A percentile compares a stretch with the other conserved stretches of the same genome.
phyloP scores from a whole-genome alignment of 257 asterid species.

The Eustoma russellianum region DNA sequence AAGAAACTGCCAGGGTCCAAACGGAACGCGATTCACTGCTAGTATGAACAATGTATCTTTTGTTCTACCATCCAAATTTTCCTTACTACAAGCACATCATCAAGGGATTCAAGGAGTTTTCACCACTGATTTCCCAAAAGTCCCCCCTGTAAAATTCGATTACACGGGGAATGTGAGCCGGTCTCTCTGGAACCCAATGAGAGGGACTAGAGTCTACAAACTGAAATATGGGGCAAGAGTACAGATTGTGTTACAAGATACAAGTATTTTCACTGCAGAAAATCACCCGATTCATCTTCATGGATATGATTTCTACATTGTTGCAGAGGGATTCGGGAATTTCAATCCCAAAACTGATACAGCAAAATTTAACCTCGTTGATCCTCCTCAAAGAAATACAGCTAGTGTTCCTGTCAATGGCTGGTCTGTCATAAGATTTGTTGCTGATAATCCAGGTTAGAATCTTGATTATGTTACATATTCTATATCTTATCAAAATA shows the following conservation, averaged over 20 bases:
- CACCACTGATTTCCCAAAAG: conserved; percentile 66
- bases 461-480: too few relatives aligned
- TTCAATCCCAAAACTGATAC: conserved; percentile 55
- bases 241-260: conserved; percentile 77
- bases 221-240: conserved; percentile 62
- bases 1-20: conserved; percentile 74
- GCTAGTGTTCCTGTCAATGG: conserved; percentile 81
- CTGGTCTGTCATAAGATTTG: conserved; percentile 85
- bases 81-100: conserved; percentile 70
- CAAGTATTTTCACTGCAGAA: conserved; percentile 69
- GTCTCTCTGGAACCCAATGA: conserved; percentile 61
- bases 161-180: conserved; percentile 86
- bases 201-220: conserved; percentile 51
- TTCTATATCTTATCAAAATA: too few relatives aligned
- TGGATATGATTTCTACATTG: conserved; percentile 72
- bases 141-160: conserved; percentile 53
- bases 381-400: conserved; percentile 81
- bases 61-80: conserved; percentile 63
- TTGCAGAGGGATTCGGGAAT: conserved; percentile 89
- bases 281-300: conserved; percentile 97
- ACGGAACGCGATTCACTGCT: conserved; percentile 72
- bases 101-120: conserved; percentile 71
- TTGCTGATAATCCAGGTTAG: conserved; percentile 92
- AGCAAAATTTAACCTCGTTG: conserved; percentile 56
- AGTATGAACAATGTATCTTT: conserved; percentile 90